Evolutionary conservation across 495 filamentous ascomycete species (phyloP).

Genomic region (Aspergillus sparsus): DNA sequence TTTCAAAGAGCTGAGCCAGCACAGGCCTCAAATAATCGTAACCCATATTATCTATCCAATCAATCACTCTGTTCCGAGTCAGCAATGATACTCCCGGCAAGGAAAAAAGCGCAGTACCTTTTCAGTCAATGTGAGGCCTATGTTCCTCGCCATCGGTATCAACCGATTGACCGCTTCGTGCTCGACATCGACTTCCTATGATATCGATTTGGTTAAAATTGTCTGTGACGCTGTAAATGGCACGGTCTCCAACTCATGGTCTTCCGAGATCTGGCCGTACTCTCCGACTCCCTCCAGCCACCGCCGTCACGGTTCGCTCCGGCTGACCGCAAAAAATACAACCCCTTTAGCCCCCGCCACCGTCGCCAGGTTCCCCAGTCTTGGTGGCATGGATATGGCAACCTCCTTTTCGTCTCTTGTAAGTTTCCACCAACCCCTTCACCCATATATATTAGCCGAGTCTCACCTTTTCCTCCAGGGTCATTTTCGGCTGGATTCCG

Average conservation of each 20-base stretch:
- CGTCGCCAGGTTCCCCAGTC: not conserved
- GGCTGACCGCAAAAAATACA: not conserved
- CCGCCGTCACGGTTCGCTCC: not conserved
- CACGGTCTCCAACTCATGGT: not conserved
- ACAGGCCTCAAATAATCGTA: too few species aligned
- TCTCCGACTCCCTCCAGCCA: not conserved
- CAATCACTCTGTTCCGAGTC: too few species aligned
- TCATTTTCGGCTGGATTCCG: not conserved
- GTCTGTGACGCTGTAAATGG: too few species aligned
- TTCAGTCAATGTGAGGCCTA: too few species aligned
- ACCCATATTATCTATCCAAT: too few species aligned
- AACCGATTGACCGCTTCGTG: too few species aligned
- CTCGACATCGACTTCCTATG: too few species aligned
- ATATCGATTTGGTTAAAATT: not conserved
- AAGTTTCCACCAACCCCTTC: not conserved
- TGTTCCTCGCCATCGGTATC: too few species aligned
- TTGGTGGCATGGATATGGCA: not conserved
- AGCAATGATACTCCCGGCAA: too few species aligned
- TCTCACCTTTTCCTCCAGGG: not conserved
- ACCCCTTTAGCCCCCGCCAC: not conserved
- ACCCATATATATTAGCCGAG: not conserved
- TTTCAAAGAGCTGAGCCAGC: too few species aligned
- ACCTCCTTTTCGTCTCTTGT: not conserved
- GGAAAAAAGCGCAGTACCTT: too few species aligned
- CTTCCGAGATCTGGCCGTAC: not conserved